Evolutionary conservation across 129 eudicot species (phyloP), one percentile per base, ranked within the genome.

Genomic region (Gnaphalium uliginosum): DNA sequence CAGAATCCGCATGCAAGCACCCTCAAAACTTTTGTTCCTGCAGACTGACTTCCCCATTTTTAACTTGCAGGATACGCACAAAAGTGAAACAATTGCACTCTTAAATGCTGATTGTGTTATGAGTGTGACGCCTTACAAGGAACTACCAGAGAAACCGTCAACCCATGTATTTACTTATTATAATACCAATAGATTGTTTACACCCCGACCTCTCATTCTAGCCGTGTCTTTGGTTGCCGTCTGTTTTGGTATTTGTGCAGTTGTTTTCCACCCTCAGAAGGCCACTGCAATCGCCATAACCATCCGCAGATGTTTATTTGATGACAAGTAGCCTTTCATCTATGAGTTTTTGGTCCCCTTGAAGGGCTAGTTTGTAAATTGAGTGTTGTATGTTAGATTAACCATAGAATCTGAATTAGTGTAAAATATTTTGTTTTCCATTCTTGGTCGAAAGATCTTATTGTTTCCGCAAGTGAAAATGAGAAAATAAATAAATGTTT

Each of bases 171-270:
- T 71, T 29, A 62, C 84, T 6, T 57, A 73, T 23, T 73, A 73
- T 23, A 82, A 77, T n/a, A 71, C 73, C 10, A 82, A 71, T 21
- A 78, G 71, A 35, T 24, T 78, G 6, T 73, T 79, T 73, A 65
- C 72, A 0, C 69, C 86, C 62, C 97, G 96, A 6, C 82, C 91
- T 3, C 66, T 86, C 25, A 64, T 93, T 29, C 78, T 81, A 60
- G 73, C 76, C 2, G 69, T 89, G 60, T 81, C 86, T 21, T 75
- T 86, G 48, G 84, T 78, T 66, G 70, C 96, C 7, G 76, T 88
- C 24, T 93, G 98, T 79, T 93, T 82, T 79, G 98, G 96, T 70
- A 48, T 93, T 8, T 93, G 98, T 82, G 89, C 87, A 15, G 92
- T 86, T 9, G 73, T 87, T 59, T 56, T 93, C 68, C 98, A 93